Base-by-base conservation (phyloP, 2,329 filamentous ascomycete genomes). In the Colletotrichum sp. region DNA sequence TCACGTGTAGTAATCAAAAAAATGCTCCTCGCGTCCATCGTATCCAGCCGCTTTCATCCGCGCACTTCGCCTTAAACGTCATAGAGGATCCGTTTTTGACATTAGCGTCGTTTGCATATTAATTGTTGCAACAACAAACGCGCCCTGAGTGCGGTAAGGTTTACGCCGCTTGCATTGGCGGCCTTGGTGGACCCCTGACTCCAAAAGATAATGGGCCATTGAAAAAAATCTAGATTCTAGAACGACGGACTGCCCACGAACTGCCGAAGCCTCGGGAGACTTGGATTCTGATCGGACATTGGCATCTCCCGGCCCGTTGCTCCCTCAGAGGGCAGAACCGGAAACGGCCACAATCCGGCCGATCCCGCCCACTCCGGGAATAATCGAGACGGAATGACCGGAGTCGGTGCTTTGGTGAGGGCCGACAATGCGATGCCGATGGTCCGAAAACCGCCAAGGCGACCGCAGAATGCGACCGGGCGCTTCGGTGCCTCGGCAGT, bases 151-250 rank as follows among this genome's bases (percentile, higher is more conserved):
- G 26, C 55, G n/a, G 44, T 44, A 39, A 67, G n/a, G 55, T 69
- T 73, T 21, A 65, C 39, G 63, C 73, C 63, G 73, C 18, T 67
- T 72, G 62, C 52, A 59, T 72, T 75, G 72, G 69, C 62, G 44
- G n/a, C 52, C 36, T 28, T 36, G 8, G 30, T 59, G 49, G 49
- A 68, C 65, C 65, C 39, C 30, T 36, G 49, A 0, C 57, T 18
- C 18, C 8, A 39, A 30, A 49, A 24, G 15, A 12, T 24, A 15
- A 21, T 52, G 15, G 59, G 15, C 9, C 59, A 2, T 12, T 24
- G 8, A 21, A 7, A 30, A 30, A n/a, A 49, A 1, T 30, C 63
- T n/a, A 52, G 21, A 28, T 39, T 32, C n/a, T 24, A 21, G 6
- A 39, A 34, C n/a, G 7, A 18, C 59, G n/a, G 32, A 63, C 18